Evolutionary conservation across 2,329 filamentous ascomycete species (phyloP), one percentile per base, ranked within the genome.

Genomic region (Arachnomyces sp.): DNA sequence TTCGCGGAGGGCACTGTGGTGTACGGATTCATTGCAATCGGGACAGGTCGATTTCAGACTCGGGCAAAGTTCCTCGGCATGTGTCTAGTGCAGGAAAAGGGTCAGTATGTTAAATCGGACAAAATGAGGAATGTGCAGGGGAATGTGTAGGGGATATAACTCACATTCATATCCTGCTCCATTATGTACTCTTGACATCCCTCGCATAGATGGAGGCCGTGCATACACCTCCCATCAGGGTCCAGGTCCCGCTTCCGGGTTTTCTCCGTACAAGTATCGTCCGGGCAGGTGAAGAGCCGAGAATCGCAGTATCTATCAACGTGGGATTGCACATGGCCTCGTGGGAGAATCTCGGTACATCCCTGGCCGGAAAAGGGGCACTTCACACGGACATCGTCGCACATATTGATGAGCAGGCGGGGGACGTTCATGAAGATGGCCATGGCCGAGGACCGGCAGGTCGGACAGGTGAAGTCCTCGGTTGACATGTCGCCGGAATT

Each of bases 241-340:
- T 68, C 61, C n/a, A 69, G 57, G 53, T 79, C 70, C 54, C 74
- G 79, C 50, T 73, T 69, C 32, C 66, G 67, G n/a, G 74, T 68
- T 36, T 65, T 63, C 45, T 72, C 61, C 14, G 66, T 63, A 53
- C 77, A 81, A 9, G 61, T 58, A 25, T 59, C 49, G 14, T 62
- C 62, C 1, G 71, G 64, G 44, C 77, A 81, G 43, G 70, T 65
- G 15, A 81, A 60, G 29, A 68, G 57, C 37, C 69, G 67, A 50
- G 74, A 74, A 8, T 67, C 68, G 52, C 77, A 81, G 51, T 81
- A 77, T 46, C 74, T 72, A 52, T 74, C 69, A 37, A 79, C 69
- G 53, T 81, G 77, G 43, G 73, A 67, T 54, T 75, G 68, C 36
- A 79, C 65, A 50, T 76, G 71, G 31, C 71, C 72, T 35, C 77